Conservation (phyloP, 805 yeast genomes). For the Starmerella apicola region DNA sequence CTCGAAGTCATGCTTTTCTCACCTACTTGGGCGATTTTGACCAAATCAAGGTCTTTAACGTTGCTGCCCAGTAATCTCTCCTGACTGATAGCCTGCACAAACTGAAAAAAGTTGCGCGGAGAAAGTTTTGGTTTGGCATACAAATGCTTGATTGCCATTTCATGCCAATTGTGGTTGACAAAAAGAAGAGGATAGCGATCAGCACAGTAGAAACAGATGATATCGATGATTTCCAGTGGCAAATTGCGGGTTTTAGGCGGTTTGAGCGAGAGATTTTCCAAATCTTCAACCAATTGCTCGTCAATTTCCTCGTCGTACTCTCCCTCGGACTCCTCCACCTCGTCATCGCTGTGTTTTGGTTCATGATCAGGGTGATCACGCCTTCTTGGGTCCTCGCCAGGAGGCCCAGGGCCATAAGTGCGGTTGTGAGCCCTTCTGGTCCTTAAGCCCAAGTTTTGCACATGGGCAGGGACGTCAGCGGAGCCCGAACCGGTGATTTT, state of each 20-base stretch:
- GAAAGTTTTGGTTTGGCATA: slow-evolving; percentile 52
- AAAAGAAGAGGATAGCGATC: slow-evolving; percentile 36
- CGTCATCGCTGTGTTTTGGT: slow-evolving; percentile 23
- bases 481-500: slow-evolving; percentile 41
- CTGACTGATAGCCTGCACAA: slow-evolving; percentile 54
- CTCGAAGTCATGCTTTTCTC: slow-evolving; percentile 83
- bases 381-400: no score
- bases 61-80: slow-evolving; percentile 37
- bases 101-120: slow-evolving; percentile 55
- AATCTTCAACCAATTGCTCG: background rate
- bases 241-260: no score
- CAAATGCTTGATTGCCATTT: slow-evolving; percentile 47
- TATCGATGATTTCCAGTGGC: slow-evolving; percentile 40
- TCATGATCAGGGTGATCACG: no score
- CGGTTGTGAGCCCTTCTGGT: background rate
- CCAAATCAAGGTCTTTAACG: slow-evolving; percentile 58
- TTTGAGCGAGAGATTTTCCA: no score
- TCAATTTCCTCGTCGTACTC: background rate
- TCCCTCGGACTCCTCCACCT: slow-evolving; percentile 10
- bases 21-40: slow-evolving; percentile 77
- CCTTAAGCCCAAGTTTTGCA: background rate
- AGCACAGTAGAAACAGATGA: slow-evolving; percentile 29
- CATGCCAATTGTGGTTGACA: slow-evolving; percentile 51
- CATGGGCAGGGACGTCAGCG: background rate
- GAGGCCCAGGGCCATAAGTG: no score